These are phyloP conservation scores for Daucus carota DNA, from an alignment of 129 eudicot genomes.

Conservation along the genomic window DNA sequence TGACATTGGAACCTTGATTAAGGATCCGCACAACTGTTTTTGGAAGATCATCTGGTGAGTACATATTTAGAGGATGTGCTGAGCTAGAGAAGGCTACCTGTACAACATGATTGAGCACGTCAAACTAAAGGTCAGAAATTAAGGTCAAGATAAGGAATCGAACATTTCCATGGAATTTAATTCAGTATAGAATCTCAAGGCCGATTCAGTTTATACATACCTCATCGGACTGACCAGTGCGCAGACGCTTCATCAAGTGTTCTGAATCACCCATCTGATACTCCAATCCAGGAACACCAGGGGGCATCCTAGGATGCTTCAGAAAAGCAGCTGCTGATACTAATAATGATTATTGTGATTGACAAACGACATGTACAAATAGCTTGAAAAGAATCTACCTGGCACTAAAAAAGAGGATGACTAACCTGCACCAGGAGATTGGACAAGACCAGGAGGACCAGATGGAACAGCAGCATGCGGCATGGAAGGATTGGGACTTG, in stretches of 20 bases:
- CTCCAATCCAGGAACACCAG: conserved; percentile 68
- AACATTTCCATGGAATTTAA: neutral
- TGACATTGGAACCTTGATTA: conserved; percentile 74
- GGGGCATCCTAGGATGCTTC: conserved; percentile 78
- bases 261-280: conserved; percentile 86
- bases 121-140: neutral
- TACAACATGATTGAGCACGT: conserved; percentile 22
- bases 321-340: conserved; percentile 54
- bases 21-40: conserved; percentile 56
- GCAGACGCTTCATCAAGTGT: conserved; percentile 69
- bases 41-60: conserved; percentile 82
- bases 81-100: conserved; percentile 73
- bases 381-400: neutral
- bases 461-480: conserved; percentile 68
- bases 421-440: conserved; percentile 61
- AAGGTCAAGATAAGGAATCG: neutral
- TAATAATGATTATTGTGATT: neutral
- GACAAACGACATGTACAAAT: neutral
- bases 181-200: neutral
- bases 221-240: conserved; percentile 79
- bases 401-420: neutral
- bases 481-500: conserved; percentile 63
- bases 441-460: conserved; percentile 72
- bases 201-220: conserved; percentile 18
- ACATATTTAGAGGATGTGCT: conserved; percentile 47